These are phyloP conservation scores for Fusarium mangiferae DNA, from an alignment of 2,329 filamentous ascomycete species.

Conservation along the genomic window DNA sequence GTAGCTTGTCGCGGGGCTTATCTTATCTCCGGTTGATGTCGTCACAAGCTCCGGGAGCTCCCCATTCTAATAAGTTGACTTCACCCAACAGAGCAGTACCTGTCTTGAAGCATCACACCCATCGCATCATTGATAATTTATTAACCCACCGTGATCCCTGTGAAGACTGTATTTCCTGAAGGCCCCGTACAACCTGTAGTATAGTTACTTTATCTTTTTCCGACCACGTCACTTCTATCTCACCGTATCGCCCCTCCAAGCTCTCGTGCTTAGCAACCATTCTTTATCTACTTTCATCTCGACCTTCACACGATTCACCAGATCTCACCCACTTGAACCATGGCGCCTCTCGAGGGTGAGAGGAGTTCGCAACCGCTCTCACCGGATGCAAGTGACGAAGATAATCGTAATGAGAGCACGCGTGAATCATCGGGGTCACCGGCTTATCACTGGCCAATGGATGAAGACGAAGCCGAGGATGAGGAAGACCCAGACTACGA, in stretches of 20 bases:
- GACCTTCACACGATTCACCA: not conserved
- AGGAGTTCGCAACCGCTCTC: slow-evolving; percentile 8
- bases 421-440: slow-evolving; percentile 23
- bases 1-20: slow-evolving; percentile 21
- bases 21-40: slow-evolving; percentile 42
- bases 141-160: not conserved
- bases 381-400: slow-evolving; percentile 4
- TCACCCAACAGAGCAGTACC: slow-evolving; percentile 4
- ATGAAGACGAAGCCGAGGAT: slow-evolving; percentile 49
- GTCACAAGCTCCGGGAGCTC: slow-evolving; percentile 38
- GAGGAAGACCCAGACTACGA: slow-evolving; percentile 45
- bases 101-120: slow-evolving; percentile 10
- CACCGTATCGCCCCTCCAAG: slow-evolving; percentile 19
- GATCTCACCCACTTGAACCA: slow-evolving; percentile 6
- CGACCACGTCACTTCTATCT: not conserved
- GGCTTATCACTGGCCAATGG: slow-evolving; percentile 26
- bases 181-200: slow-evolving; percentile 10
- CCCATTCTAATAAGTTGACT: slow-evolving; percentile 1
- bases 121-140: slow-evolving; percentile 34
- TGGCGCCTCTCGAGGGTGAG: slow-evolving; percentile 22
- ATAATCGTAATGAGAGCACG: slow-evolving; percentile 14
- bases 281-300: not conserved
- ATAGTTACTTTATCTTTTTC: not conserved
- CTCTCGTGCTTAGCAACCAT: slow-evolving; percentile 37
- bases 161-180: not conserved